Conservation (phyloP, 805 yeast species). For the Wickerhamomyces rabaulensis region DNA sequence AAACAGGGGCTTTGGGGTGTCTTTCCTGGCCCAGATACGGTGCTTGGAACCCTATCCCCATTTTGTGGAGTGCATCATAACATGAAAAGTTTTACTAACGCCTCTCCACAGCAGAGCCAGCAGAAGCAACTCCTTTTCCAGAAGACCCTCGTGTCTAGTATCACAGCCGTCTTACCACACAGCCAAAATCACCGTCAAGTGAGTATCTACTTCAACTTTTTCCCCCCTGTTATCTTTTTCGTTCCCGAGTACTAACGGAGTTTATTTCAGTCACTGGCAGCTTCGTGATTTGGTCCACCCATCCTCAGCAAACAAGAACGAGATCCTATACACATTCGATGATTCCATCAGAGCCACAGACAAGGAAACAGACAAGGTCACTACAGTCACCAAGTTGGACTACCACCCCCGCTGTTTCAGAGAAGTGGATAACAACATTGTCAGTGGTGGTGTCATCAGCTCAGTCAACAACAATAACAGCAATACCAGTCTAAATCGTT, state of each 20-base stretch:
- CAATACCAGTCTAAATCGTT: slow-evolving; percentile 3
- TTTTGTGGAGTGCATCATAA: not conserved
- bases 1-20: no score
- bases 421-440: slow-evolving; percentile 46
- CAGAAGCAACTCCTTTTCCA: slow-evolving; percentile 5
- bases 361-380: slow-evolving; percentile 28
- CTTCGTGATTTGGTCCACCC: slow-evolving; percentile 66
- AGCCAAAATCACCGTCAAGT: slow-evolving; percentile 32
- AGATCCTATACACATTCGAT: slow-evolving; percentile 54
- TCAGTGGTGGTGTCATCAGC: slow-evolving; percentile 48
- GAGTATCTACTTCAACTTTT: slow-evolving; percentile 12
- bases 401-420: slow-evolving; percentile 70
- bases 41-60: not conserved
- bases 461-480: slow-evolving; percentile 24
- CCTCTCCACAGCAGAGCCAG: not conserved
- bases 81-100: not conserved
- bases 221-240: slow-evolving; percentile 15
- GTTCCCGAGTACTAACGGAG: not conserved
- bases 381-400: slow-evolving; percentile 43
- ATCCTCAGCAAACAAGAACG: slow-evolving; percentile 34
- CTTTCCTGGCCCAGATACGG: not conserved
- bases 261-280: slow-evolving; percentile 60
- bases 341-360: slow-evolving; percentile 45
- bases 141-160: slow-evolving; percentile 14
- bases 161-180: slow-evolving; percentile 21